Evolutionary conservation across 2,329 filamentous ascomycete genomes (phyloP).

Genomic region (Stagonosporopsis rhizophila): DNA sequence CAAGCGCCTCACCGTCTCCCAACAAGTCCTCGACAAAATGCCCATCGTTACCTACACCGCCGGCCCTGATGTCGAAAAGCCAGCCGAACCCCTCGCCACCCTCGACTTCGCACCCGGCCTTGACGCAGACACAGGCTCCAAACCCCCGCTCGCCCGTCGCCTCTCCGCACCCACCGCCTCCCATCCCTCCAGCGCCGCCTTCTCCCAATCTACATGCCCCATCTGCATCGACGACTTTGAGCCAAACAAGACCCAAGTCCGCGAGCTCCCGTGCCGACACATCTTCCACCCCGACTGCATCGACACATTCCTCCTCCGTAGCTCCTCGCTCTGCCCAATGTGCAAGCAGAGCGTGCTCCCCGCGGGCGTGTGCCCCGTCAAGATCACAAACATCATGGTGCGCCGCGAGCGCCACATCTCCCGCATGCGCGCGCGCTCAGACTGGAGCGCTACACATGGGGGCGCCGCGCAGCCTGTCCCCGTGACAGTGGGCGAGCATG

Average conservation of each 20-base stretch:
- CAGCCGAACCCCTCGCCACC: conserved; percentile 16
- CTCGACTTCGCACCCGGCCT: no score
- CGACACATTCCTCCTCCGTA: conserved; percentile 78
- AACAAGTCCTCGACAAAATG: conserved; percentile 72
- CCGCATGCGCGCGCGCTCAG: conserved; percentile 61
- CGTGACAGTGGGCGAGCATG: conserved; percentile 1
- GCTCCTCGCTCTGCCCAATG: conserved; percentile 86
- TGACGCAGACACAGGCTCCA: conserved; percentile 26
- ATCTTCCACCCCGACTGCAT: conserved; percentile 95
- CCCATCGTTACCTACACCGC: conserved; percentile 77
- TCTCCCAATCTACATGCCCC: conserved; percentile 80
- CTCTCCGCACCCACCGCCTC: conserved; percentile 32
- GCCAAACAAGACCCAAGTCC: conserved; percentile 72
- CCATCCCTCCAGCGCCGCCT: conserved; percentile 12
- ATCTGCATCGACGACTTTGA: conserved; percentile 88
- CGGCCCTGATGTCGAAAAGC: conserved; percentile 26
- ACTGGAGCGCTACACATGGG: conserved; percentile 11
- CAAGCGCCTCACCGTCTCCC: conserved; percentile 79
- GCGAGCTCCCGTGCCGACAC: conserved; percentile 87
- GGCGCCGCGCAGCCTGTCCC: neutral
- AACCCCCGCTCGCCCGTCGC: conserved; percentile 23
- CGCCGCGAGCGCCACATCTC: conserved; percentile 76
- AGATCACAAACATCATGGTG: conserved; percentile 80
- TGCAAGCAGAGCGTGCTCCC: conserved; percentile 88
- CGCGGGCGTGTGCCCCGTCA: conserved; percentile 60